Evolutionary conservation across 768 basidiomycete species (phyloP).

Genomic region (Lepiota venenata): DNA sequence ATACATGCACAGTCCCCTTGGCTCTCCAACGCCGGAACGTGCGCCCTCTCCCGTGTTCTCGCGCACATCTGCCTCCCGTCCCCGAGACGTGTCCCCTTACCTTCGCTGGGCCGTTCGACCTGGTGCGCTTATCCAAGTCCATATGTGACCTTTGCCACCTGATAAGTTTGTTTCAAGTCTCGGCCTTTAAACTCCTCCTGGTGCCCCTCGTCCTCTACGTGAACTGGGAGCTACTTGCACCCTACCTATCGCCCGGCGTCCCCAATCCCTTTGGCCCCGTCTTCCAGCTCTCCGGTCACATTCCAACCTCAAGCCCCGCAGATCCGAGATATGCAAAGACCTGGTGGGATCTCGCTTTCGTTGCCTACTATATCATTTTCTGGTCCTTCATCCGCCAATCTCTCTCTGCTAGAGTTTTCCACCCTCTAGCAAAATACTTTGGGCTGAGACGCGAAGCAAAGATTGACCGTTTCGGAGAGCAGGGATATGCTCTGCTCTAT

Average conservation of each 20-base stretch:
- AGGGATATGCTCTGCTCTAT: conserved; percentile 84
- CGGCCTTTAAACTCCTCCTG: conserved; percentile 65
- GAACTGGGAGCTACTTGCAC: conserved; percentile 57
- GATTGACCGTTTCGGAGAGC: conserved; percentile 86
- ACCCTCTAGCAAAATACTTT: conserved; percentile 64
- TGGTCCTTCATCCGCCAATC: conserved; percentile 87
- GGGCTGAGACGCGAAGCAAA: conserved; percentile 68
- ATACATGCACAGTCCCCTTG: conserved; percentile 33
- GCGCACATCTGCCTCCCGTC: conserved; percentile 11
- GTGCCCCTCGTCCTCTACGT: conserved; percentile 57
- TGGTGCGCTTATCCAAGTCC: conserved; percentile 34
- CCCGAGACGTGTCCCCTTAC: conserved; percentile 31
- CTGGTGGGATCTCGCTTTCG: conserved; percentile 72
- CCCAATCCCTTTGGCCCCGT: conserved; percentile 73
- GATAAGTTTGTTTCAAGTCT: conserved; percentile 32
- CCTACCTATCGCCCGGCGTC: conserved; percentile 40
- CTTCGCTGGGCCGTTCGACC: conserved; percentile 77
- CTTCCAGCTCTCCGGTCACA: conserved; percentile 67
- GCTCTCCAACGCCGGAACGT: conserved; percentile 32
- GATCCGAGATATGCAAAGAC: conserved; percentile 70
- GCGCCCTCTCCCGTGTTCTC: conserved; percentile 28
- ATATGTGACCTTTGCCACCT: neutral
- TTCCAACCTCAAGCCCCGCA: conserved; percentile 46
- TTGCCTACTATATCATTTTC: conserved; percentile 81
- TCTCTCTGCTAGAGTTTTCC: conserved; percentile 59